Evolutionary conservation across 2,329 filamentous ascomycete genomes (phyloP).

Genomic region (Neoscytalidium dimidiatum): DNA sequence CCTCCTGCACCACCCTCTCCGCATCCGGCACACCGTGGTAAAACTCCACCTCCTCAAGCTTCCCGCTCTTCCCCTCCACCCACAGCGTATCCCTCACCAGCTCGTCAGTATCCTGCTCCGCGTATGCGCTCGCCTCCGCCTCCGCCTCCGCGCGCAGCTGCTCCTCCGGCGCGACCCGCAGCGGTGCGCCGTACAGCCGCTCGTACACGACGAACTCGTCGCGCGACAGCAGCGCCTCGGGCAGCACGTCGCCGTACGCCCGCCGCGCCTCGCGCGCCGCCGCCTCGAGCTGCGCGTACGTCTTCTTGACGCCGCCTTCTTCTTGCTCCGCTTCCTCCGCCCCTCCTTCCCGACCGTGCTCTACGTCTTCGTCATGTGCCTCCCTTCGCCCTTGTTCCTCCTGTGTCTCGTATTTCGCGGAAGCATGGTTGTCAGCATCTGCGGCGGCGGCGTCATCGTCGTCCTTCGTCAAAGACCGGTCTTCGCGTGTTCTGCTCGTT

Average conservation of each 20-base stretch:
- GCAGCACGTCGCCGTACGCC: conserved; percentile 75
- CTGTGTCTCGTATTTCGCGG: neutral
- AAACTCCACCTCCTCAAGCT: conserved; percentile 64
- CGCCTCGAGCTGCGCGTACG: conserved; percentile 54
- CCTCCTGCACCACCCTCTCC: conserved; percentile 37
- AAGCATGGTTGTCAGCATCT: neutral
- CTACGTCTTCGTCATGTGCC: neutral
- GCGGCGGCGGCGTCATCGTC: neutral
- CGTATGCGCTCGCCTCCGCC: conserved; percentile 30
- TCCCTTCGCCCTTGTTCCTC: neutral
- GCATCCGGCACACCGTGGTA: conserved; percentile 28
- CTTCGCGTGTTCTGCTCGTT: neutral
- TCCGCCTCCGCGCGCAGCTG: conserved; percentile 25
- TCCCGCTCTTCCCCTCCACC: conserved; percentile 57
- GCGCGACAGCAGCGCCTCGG: conserved; percentile 67
- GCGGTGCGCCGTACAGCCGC: conserved; percentile 75
- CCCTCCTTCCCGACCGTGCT: neutral
- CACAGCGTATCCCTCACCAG: conserved; percentile 49
- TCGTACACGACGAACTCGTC: conserved; percentile 77
- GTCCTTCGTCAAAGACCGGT: neutral
- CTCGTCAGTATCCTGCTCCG: conserved; percentile 48
- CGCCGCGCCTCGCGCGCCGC: conserved; percentile 72
- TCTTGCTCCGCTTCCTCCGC: neutral
- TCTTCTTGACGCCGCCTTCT: neutral
- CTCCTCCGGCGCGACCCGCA: conserved; percentile 63